Evolutionary conservation across 257 asterid genomes (phyloP).

Genomic region (Hygrophila difformis): DNA sequence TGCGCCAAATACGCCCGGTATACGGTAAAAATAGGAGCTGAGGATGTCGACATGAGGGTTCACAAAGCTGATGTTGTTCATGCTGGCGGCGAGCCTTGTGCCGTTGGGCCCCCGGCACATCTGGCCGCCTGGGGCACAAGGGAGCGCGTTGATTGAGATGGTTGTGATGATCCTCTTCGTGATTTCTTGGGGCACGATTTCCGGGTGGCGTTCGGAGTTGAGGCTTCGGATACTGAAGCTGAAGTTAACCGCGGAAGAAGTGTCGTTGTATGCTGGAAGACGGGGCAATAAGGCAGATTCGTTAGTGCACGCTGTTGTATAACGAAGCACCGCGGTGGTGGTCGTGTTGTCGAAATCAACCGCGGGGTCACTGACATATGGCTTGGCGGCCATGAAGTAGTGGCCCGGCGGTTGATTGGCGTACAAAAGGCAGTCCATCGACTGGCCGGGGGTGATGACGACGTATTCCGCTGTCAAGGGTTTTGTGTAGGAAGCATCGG

Average conservation of each 20-base stretch:
- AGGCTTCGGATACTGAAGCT: slow-evolving; percentile 19
- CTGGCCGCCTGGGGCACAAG: slow-evolving; percentile 10
- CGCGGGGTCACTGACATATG: slow-evolving; percentile 7
- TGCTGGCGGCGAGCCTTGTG: slow-evolving; percentile 1
- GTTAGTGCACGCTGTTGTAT: slow-evolving; percentile 21
- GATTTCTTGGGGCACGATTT: slow-evolving; percentile 16
- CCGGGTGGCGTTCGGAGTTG: slow-evolving; percentile 12
- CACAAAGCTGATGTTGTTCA: slow-evolving; percentile 9
- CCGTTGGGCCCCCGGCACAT: neutral
- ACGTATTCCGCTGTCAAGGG: slow-evolving; percentile 24
- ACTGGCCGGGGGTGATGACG: slow-evolving; percentile 44
- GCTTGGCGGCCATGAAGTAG: slow-evolving; percentile 44
- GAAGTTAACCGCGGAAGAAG: slow-evolving; percentile 17
- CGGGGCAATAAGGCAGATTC: slow-evolving; percentile 20
- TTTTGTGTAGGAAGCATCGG: slow-evolving; percentile 40
- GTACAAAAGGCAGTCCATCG: slow-evolving; percentile 32
- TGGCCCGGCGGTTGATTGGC: slow-evolving; percentile 33
- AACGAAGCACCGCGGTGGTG: slow-evolving; percentile 27
- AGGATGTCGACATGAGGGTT: neutral
- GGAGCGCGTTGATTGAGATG: slow-evolving; percentile 14
- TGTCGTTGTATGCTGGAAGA: slow-evolving; percentile 20
- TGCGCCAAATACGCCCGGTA: slow-evolving; percentile 2
- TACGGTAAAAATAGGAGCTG: slow-evolving; percentile 3
- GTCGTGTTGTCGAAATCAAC: slow-evolving; percentile 16
- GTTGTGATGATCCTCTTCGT: neutral